Percentiles rank a stretch among this genome's conserved stretches.
phyloP scores from a whole-genome alignment of 129 eudicot species.

The Mikania micrantha region DNA sequence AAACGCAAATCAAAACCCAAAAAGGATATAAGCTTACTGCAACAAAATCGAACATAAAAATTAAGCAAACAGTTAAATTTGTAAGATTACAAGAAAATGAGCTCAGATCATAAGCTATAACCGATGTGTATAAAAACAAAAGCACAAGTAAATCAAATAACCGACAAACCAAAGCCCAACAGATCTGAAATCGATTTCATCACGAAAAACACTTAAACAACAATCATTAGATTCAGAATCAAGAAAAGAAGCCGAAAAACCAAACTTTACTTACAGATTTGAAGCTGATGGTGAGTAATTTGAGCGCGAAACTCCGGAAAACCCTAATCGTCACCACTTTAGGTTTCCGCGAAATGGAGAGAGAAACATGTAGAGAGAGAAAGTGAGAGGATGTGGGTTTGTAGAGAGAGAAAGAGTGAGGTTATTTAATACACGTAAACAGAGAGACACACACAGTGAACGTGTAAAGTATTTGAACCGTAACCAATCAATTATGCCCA shows the following conservation, averaged over 20 bases:
- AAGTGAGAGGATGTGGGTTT: not conserved
- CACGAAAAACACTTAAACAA: conserved; percentile 6
- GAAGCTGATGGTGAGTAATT: conserved; percentile 12
- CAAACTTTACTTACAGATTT: conserved; percentile 26
- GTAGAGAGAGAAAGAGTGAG: conserved; percentile 21
- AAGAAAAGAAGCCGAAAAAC: not conserved
- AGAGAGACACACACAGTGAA: conserved; percentile 20
- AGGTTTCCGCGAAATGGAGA: conserved; percentile 28
- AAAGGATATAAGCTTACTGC: not conserved
- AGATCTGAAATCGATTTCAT: conserved; percentile 20
- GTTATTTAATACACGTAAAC: not conserved
- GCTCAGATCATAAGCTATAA: conserved; percentile 5
- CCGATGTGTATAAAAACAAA: not conserved
- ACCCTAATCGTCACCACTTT: conserved; percentile 31
- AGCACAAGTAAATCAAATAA: not conserved
- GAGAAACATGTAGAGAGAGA: conserved; percentile 23
- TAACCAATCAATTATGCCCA: not conserved
- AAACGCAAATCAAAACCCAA: not conserved
- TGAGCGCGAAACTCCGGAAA: conserved; percentile 19
- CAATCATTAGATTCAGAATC: conserved; percentile 16
- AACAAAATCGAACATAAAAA: not conserved
- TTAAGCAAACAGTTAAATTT: not conserved
- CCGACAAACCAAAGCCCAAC: conserved; percentile 21
- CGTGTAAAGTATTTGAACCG: not conserved
- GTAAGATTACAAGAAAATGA: not conserved